These are phyloP conservation scores for Gossypium longicalyx DNA, from an alignment of 345 rosid genomes.

Conservation along the genomic window DNA sequence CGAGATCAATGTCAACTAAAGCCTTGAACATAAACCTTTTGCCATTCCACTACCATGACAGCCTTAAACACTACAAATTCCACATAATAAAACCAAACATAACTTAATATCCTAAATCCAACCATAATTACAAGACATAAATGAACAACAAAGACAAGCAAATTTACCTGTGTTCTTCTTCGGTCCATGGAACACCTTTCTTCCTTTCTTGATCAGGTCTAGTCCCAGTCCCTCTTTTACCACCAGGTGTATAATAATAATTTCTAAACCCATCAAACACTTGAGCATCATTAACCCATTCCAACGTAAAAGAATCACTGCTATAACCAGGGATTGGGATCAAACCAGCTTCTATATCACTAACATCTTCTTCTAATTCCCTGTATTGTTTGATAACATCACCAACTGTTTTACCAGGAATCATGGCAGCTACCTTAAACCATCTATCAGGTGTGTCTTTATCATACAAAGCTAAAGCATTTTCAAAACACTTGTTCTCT, in stretches of 20 bases:
- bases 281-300: constrained; percentile 47
- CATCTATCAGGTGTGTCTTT: constrained; percentile 91
- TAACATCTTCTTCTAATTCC: constrained; percentile 87
- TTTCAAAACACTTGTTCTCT: constrained; percentile 94
- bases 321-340: constrained; percentile 80
- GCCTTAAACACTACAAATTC: not conserved
- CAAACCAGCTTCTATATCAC: constrained; percentile 89
- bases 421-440: constrained; percentile 78
- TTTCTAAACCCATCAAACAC: constrained; percentile 48
- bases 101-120: not conserved
- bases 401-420: constrained; percentile 88
- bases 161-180: constrained; percentile 93
- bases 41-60: not conserved
- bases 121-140: not conserved
- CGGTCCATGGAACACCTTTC: constrained; percentile 99
- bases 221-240: constrained; percentile 56
- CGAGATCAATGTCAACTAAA: not conserved
- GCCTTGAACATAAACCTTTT: too few species aligned
- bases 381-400: constrained; percentile 87
- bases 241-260: constrained; percentile 50
- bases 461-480: constrained; percentile 78
- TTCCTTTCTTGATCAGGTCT: constrained; percentile 87
- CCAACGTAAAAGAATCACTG: constrained; percentile 74
- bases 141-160: not conserved
- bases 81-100: not conserved